Percentiles rank a stretch among this genome's conserved stretches.
phyloP scores from a whole-genome alignment of 2,329 filamentous ascomycete species.

The Atkinsonella texensis region DNA sequence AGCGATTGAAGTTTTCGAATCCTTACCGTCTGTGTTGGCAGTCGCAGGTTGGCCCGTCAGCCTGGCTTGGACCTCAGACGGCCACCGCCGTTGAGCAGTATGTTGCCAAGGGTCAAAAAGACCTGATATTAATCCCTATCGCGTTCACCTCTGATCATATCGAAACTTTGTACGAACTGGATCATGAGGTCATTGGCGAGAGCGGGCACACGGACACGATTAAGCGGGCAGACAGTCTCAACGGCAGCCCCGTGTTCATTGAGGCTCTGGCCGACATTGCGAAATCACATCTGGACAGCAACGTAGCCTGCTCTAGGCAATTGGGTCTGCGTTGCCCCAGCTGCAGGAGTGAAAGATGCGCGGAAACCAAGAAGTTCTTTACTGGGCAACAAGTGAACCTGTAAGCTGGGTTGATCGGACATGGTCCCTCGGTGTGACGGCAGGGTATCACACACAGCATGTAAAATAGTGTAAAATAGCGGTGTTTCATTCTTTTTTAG shows the following conservation, averaged over 20 bases:
- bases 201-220: constrained; percentile 65
- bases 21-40: constrained; percentile 95
- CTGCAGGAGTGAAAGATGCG: constrained; percentile 80
- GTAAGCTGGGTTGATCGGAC: constrained; percentile 1
- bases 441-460: constrained; percentile 1
- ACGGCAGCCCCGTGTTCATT: constrained; percentile 86
- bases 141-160: constrained; percentile 99
- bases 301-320: constrained; percentile 59
- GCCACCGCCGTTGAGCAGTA: constrained; percentile 79
- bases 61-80: constrained; percentile 94
- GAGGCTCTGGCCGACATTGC: constrained; percentile 79
- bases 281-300: constrained; percentile 61
- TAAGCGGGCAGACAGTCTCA: constrained; percentile 84
- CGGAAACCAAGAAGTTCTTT: constrained; percentile 63
- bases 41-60: constrained; percentile 88
- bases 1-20: constrained; percentile 75
- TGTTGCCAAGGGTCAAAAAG: constrained; percentile 80
- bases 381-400: constrained; percentile 26
- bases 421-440: constrained; percentile 4
- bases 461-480: constrained; percentile 1
- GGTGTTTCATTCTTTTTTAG: background rate
- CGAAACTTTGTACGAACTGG: constrained; percentile 88
- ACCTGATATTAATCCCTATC: constrained; percentile 84
- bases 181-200: constrained; percentile 89
- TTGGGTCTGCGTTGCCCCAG: constrained; percentile 88